Evolutionary conservation across 805 yeast species (phyloP).

Genomic region (Candida sanyiensis): DNA sequence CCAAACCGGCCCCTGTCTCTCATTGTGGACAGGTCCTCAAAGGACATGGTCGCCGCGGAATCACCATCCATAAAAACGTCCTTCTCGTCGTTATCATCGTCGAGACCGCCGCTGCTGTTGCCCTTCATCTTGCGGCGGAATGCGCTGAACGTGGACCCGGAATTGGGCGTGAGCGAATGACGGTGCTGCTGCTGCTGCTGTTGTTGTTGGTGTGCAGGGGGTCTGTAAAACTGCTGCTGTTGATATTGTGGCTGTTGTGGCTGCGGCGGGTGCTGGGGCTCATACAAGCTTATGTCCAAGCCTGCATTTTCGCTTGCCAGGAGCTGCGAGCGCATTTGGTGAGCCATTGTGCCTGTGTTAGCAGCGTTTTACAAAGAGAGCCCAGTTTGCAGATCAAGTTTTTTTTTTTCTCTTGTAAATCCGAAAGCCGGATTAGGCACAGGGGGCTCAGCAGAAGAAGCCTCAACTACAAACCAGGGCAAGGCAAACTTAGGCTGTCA

Average conservation of each 20-base stretch:
- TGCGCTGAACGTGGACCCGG: slow-evolving; percentile 4
- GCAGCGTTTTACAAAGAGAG: too few relatives aligned
- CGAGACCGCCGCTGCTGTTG: slow-evolving; percentile 15
- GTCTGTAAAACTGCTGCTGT: slow-evolving; percentile 16
- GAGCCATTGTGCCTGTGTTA: slow-evolving; percentile 3
- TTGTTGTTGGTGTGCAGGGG: slow-evolving; percentile 15
- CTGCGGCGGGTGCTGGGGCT: slow-evolving; percentile 7
- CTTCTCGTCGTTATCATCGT: slow-evolving; percentile 35
- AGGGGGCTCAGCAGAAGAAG: too few relatives aligned
- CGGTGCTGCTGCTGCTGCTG: slow-evolving; percentile 14
- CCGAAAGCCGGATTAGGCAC: too few relatives aligned
- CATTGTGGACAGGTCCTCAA: slow-evolving; percentile 58
- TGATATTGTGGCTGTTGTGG: neutral
- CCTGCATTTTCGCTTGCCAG: neutral
- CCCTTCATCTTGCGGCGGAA: slow-evolving; percentile 4
- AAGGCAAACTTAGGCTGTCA: too few relatives aligned
- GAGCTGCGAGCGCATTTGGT: slow-evolving; percentile 10
- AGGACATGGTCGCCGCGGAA: slow-evolving; percentile 42
- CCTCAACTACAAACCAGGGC: too few relatives aligned
- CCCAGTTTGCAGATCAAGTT: slow-evolving; percentile 1
- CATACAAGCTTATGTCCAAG: slow-evolving; percentile 5
- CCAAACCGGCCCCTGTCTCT: slow-evolving; percentile 67
- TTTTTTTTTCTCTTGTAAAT: neutral
- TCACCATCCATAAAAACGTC: slow-evolving; percentile 28
- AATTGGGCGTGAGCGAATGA: slow-evolving; percentile 1